Conservation (phyloP, 768 basidiomycete genomes). For the Tricholomella constricta region DNA sequence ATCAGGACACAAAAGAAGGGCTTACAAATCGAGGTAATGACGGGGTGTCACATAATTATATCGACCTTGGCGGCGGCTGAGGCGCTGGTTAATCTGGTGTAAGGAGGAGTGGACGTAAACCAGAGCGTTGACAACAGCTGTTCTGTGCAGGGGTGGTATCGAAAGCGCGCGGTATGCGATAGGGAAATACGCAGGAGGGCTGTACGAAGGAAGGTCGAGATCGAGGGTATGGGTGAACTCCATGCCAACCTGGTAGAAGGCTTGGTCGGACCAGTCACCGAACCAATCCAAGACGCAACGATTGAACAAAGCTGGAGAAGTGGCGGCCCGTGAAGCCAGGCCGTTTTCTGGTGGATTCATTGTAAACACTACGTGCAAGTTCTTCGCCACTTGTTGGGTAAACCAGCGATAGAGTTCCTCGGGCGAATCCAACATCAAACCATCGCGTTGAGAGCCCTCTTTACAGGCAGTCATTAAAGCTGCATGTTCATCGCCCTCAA, state of each 20-base stretch:
- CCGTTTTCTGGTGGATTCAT: slow-evolving; percentile 99
- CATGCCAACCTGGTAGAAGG: slow-evolving; percentile 96
- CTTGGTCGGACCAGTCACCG: slow-evolving; percentile 98
- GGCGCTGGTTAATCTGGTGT: slow-evolving; percentile 84
- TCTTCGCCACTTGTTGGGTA: slow-evolving; percentile 96
- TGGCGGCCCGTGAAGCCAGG: slow-evolving; percentile 92
- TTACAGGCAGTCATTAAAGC: slow-evolving; percentile 99
- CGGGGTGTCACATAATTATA: slow-evolving; percentile 97
- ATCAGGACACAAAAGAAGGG: slow-evolving; percentile 18
- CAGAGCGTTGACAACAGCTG: slow-evolving; percentile 90
- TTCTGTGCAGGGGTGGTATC: slow-evolving; percentile 87
- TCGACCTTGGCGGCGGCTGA: slow-evolving; percentile 91
- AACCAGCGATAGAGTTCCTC: slow-evolving; percentile 99
- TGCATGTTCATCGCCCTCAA: slow-evolving; percentile 98
- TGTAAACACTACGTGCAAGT: slow-evolving; percentile 98
- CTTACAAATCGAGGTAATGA: slow-evolving; percentile 98
- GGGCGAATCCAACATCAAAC: slow-evolving; percentile 96
- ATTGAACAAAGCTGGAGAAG: slow-evolving; percentile 98
- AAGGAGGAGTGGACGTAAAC: slow-evolving; percentile 91
- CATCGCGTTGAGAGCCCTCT: slow-evolving; percentile 98
- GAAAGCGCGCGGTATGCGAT: slow-evolving; percentile 82
- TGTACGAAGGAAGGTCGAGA: slow-evolving; percentile 83
- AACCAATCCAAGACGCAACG: slow-evolving; percentile 99
- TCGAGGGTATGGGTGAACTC: slow-evolving; percentile 96
- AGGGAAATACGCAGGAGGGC: slow-evolving; percentile 82